Percentiles rank a stretch among this genome's conserved stretches.
Conservation (phyloP, 169 alveolate genomes). For the Plasmodium gonderi region DNA sequence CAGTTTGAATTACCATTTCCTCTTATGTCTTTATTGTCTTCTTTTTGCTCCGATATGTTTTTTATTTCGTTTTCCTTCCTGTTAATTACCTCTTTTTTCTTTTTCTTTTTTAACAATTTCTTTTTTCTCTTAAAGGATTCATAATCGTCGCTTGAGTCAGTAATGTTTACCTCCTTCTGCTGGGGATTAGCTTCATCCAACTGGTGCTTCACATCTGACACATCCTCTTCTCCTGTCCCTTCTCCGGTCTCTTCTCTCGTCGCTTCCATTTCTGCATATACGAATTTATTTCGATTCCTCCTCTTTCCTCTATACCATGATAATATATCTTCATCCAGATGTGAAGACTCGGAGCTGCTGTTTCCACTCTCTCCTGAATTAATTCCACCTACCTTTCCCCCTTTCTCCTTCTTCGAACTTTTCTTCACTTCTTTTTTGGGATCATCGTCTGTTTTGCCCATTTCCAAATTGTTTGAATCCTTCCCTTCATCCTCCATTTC, state of each 20-base stretch:
- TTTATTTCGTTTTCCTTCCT: not conserved
- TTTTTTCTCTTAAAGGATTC: constrained; percentile 15
- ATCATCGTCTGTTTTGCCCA: not conserved
- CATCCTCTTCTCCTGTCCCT: not conserved
- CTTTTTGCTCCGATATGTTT: not conserved
- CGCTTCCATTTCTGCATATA: too few relatives aligned
- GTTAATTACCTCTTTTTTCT: constrained; percentile 8
- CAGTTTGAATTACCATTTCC: not conserved
- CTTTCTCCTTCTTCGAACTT: not conserved
- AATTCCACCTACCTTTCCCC: not conserved
- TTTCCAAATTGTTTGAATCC: not conserved
- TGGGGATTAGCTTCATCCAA: too few relatives aligned
- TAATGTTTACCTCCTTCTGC: not conserved
- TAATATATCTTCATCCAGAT: constrained; percentile 13
- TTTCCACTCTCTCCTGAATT: not conserved
- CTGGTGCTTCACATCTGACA: not conserved
- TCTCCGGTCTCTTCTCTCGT: too few relatives aligned
- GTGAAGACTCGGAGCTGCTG: not conserved
- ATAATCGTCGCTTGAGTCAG: constrained; percentile 7
- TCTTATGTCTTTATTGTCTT: not conserved
- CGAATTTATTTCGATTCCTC: not conserved
- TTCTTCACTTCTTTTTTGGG: not conserved
- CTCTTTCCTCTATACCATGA: constrained; percentile 22
- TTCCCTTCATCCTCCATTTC: not conserved
- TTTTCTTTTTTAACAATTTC: constrained; percentile 15